Evolutionary conservation across 148 eudicot genomes (phyloP), one percentile per base, ranked within the genome.

Genomic region (Heliosperma pusillum): DNA sequence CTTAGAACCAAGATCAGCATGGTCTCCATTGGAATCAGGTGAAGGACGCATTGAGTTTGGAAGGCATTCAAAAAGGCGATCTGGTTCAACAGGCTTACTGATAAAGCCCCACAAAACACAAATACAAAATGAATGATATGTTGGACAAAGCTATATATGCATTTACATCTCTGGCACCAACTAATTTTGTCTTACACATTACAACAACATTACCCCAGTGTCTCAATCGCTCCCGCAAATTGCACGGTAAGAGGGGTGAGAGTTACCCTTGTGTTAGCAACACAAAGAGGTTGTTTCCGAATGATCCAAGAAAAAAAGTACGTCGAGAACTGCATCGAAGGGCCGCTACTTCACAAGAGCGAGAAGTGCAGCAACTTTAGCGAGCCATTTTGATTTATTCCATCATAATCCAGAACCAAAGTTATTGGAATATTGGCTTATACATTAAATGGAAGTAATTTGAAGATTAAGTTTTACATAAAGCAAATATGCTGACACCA

Each of bases 31-130:
- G 27, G 93, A 86, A 64, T 87, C 96, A 29, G 98, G 88, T 77
- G 97, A 89, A 71, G 97, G 99, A 65, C 94, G 85, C 83, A 96
- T 73, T 13, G 97, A 86, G 81, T 89, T 89, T 36, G 99, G 96
- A 26, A 92, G 96, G 79, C 99, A 88, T 86, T 93, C 97, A 78
- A 92, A 89, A 75, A 96, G 93, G 60, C 90, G 89, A 78, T 92
- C 99, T 50, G 99, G 97, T 71, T 96, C 99, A 80, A 96, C 86
- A 66, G 99, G 93, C 78, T 92, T 93, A 86, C 99, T 96, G 95
- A 57, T 73, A 71, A 47, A 36, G 56, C 75, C 77, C 25, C 70
- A 63, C 63, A 52, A 59, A 36, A 69, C 40, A 20, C 21, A n/a
- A 77, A 64, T 71, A 55, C 30, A 77, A 61, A 50, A 67, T 63